These are phyloP conservation scores for Haematococcus sp. DNA, from an alignment of 139 green algal species.

Conservation along the genomic window DNA sequence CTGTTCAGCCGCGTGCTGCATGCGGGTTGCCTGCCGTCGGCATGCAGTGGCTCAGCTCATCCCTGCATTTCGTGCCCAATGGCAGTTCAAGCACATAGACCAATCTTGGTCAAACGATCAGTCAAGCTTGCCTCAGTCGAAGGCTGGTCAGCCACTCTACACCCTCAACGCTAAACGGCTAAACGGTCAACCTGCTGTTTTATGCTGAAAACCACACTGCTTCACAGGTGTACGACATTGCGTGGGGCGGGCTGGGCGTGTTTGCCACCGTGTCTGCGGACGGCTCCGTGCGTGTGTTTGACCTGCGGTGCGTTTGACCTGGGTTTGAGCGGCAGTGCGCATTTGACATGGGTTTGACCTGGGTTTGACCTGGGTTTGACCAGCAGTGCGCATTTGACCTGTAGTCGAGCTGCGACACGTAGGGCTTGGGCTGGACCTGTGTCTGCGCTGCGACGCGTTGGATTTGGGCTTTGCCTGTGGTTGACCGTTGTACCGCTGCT, in stretches of 20 bases:
- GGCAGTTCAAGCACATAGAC: too few species aligned
- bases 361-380: too few species aligned
- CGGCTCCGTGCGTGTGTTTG: conserved; percentile 93
- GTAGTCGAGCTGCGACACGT: neutral
- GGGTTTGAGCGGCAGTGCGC: neutral
- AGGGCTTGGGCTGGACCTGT: neutral
- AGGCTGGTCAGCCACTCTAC: conserved; percentile 47
- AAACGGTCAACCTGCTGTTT: neutral
- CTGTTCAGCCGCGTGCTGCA: too few species aligned
- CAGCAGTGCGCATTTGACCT: neutral
- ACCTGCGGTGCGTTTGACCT: conserved; percentile 71
- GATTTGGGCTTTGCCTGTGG: too few species aligned
- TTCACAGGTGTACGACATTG: conserved; percentile 99
- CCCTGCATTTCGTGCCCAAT: too few species aligned
- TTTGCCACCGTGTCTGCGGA: conserved; percentile 96
- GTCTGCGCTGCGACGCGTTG: too few species aligned
- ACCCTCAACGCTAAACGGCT: neutral
- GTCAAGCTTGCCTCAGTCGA: conserved; percentile 84
- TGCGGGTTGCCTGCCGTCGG: too few species aligned
- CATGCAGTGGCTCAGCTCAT: too few species aligned
- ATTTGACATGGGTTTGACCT: too few species aligned
- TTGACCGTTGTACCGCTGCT: too few species aligned
- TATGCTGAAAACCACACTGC: conserved; percentile 7
- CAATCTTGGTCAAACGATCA: too few species aligned
- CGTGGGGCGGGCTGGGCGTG: conserved; percentile 92